Percentiles rank a stretch among this genome's conserved stretches.
phyloP scores from a whole-genome alignment of 2,329 filamentous ascomycete genomes.

The Fusarium papillatum region DNA sequence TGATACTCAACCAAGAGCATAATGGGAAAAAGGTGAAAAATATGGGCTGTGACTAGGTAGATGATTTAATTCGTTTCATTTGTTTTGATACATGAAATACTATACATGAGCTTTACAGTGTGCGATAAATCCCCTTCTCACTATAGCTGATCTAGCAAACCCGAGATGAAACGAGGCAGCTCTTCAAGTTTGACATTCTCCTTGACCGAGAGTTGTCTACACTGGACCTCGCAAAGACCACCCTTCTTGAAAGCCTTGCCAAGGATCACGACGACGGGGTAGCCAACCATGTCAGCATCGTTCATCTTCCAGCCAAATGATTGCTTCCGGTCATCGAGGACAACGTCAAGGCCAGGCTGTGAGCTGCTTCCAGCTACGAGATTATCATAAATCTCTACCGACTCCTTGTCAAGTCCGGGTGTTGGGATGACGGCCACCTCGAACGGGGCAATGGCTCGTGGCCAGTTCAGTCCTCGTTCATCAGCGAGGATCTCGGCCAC shows the following conservation, averaged over 20 bases:
- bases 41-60: not conserved
- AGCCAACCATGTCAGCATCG: conserved; percentile 92
- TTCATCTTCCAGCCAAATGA: conserved; percentile 87
- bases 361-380: conserved; percentile 52
- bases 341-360: conserved; percentile 65
- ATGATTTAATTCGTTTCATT: not conserved
- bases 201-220: conserved; percentile 74
- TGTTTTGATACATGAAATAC: conserved; percentile 6
- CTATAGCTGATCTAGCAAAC: conserved; percentile 64
- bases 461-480: conserved; percentile 86
- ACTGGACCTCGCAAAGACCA: conserved; percentile 82
- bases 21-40: not conserved
- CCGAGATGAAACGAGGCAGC: conserved; percentile 59
- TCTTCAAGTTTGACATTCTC: conserved; percentile 66
- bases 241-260: conserved; percentile 77
- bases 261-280: conserved; percentile 85
- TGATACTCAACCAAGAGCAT: not conserved
- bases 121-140: not conserved
- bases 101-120: conserved; percentile 20
- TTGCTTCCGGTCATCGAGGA: conserved; percentile 81
- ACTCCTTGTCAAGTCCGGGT: conserved; percentile 60
- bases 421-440: conserved; percentile 77
- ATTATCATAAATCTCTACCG: conserved; percentile 73
- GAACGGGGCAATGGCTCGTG: conserved; percentile 86
- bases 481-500: conserved; percentile 84